A percentile compares a stretch with the other conserved stretches of the same genome.
Evolutionary conservation across 2,329 filamentous ascomycete genomes (phyloP).

Genomic region (Stromatinia cepivora): DNA sequence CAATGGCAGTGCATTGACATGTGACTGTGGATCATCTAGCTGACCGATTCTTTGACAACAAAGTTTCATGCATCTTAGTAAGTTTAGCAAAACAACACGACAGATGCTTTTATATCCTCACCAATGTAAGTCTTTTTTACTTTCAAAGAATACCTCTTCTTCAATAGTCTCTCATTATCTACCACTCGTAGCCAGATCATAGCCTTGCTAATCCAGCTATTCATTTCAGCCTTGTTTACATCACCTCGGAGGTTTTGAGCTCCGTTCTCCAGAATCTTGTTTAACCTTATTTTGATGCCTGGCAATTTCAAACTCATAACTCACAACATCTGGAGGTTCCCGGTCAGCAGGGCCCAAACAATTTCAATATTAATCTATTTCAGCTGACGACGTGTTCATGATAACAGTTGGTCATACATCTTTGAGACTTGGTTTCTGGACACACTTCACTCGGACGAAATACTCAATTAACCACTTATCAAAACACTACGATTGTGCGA

Average conservation of each 20-base stretch:
- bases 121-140: not conserved
- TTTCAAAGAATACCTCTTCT: not conserved
- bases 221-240: slow-evolving; percentile 8
- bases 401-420: slow-evolving; percentile 15
- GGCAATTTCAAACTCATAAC: not conserved
- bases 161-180: not conserved
- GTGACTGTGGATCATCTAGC: slow-evolving; percentile 21
- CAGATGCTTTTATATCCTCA: slow-evolving; percentile 6
- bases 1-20: slow-evolving; percentile 7
- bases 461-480: not conserved
- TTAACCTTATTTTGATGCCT: slow-evolving; percentile 15
- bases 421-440: not conserved
- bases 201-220: slow-evolving; percentile 1
- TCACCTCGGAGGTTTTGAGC: not conserved
- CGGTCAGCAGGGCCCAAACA: slow-evolving; percentile 16
- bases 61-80: slow-evolving; percentile 13
- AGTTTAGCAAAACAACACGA: not conserved
- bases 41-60: slow-evolving; percentile 14
- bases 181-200: not conserved
- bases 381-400: slow-evolving; percentile 22
- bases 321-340: not conserved
- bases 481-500: slow-evolving; percentile 5
- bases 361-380: slow-evolving; percentile 1
- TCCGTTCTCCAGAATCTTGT: slow-evolving; percentile 5
- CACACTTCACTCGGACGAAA: not conserved